Evolutionary conservation across 139 green algal genomes (phyloP), one percentile per base, ranked within the genome.

Genomic region (Eudorina sp.): DNA sequence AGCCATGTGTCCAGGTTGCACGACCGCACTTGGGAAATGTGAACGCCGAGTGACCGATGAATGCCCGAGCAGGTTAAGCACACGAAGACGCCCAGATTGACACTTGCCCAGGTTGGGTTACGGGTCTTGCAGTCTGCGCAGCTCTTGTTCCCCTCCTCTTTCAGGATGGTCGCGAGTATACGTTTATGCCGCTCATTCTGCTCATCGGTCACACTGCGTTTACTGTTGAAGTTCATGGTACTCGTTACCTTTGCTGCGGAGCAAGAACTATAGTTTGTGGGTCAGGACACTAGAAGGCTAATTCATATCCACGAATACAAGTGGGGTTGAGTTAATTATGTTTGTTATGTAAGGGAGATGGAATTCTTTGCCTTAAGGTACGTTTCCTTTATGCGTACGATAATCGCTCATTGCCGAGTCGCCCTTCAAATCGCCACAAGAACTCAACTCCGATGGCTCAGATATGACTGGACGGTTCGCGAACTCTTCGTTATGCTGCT

Each of bases 1-100:
- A 99, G 93, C 97, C 97, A 98, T 25, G 97, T 99, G 92, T 99
- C 97, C 85, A 98, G 83, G 76, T 95, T 98, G 89, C 94, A 97
- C 27, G 94, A 97, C 36, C 96, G 92, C 25, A 98, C 96, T 86
- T 98, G 96, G 62, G 92, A 97, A 74, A 97, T 95, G 93, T 99
- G 97, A 46, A 98, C 96, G 21, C 97, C 97, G 40, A 99, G 89
- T 31, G 94, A 97, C 58, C 97, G 93, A 83, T 99, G 97, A 40
- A 98, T 93, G 34, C 97, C 95, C 19, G 93, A 97, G 93, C 97
- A 99, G 46, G 96, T 97, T 11, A 99, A 90, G 91, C 97, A 99
- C 8, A 99, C 92, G 43, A 99, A 98, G 5, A 97, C 92, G 16
- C 97, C 97, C 46, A 99, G 88, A 88, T 98, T 98, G 21, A 98